These are phyloP conservation scores for Neopestalotiopsis sp. DNA, from an alignment of 2,329 filamentous ascomycete genomes.

Conservation along the genomic window DNA sequence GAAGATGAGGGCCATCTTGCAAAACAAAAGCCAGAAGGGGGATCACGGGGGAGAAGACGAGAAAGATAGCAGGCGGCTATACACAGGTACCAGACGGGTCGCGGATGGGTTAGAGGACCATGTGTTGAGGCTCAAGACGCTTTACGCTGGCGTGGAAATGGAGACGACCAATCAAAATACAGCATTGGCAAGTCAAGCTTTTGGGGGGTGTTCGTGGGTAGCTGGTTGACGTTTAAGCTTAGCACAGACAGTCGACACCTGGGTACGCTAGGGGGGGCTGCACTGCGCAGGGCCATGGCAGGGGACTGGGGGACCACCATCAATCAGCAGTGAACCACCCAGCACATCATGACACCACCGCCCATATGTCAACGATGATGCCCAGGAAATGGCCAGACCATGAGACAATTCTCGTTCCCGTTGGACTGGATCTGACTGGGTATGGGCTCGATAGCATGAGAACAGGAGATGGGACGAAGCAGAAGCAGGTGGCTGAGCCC, in stretches of 20 bases:
- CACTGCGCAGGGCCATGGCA: not conserved
- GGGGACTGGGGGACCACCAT: not conserved
- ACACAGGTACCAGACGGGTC: not conserved
- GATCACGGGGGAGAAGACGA: not conserved
- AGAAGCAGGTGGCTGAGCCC: not conserved
- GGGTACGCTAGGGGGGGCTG: too few relatives aligned
- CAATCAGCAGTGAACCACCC: too few relatives aligned
- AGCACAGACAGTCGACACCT: constrained; percentile 7
- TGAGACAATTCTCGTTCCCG: constrained; percentile 8
- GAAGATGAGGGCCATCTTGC: not conserved
- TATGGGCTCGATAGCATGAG: not conserved
- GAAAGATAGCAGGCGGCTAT: not conserved
- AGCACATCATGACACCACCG: not conserved
- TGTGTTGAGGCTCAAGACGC: constrained; percentile 13
- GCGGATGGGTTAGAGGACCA: not conserved
- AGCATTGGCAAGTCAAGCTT: constrained; percentile 9
- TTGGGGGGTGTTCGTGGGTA: not conserved
- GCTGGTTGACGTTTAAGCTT: constrained; percentile 8
- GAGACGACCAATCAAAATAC: not conserved
- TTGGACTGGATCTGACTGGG: not conserved
- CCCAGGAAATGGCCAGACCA: not conserved
- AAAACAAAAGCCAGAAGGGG: not conserved
- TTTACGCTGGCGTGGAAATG: constrained; percentile 4
- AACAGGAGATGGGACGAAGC: constrained; percentile 1
- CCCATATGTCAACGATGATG: too few relatives aligned